Evolutionary conservation across 2,329 filamentous ascomycete species (phyloP).

Genomic region (Pseudogymnoascus destructans): DNA sequence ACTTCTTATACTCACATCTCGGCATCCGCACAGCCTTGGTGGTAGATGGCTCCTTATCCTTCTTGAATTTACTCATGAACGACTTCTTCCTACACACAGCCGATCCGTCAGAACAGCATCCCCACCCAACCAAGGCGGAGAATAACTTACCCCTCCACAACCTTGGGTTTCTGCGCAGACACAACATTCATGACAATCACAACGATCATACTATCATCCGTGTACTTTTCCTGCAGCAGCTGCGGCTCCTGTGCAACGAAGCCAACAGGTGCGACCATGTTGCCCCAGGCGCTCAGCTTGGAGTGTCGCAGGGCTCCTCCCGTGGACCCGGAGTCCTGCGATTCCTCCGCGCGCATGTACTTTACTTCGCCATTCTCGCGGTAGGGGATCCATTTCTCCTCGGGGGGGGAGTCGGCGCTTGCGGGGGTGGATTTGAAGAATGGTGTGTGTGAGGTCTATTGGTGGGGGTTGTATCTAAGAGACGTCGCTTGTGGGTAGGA

Average conservation of each 20-base stretch:
- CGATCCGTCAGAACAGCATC: not conserved
- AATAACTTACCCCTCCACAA: not conserved
- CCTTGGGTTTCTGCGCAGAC: not conserved
- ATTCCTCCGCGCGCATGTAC: slow-evolving; percentile 9
- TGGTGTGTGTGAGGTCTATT: not conserved
- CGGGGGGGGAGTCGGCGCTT: not conserved
- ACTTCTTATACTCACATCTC: slow-evolving; percentile 21
- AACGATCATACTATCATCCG: slow-evolving; percentile 23
- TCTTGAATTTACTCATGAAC: slow-evolving; percentile 12
- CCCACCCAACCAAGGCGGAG: not conserved
- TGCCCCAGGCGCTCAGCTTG: slow-evolving; percentile 11
- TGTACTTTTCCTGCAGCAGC: slow-evolving; percentile 19
- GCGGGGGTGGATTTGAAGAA: not conserved
- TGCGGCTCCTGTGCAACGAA: slow-evolving; percentile 15
- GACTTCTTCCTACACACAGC: slow-evolving; percentile 7
- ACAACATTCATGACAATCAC: slow-evolving; percentile 19
- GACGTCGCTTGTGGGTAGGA: not conserved
- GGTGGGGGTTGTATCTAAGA: not conserved
- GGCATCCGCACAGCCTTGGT: slow-evolving; percentile 25
- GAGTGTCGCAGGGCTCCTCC: slow-evolving; percentile 17
- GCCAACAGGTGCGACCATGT: slow-evolving; percentile 14
- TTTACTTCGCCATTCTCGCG: not conserved
- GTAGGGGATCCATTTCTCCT: not conserved
- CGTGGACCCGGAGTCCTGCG: slow-evolving; percentile 19
- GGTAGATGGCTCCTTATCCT: not conserved